Conservation (phyloP, 2,329 filamentous ascomycete genomes). For the Ceratocystis eucalypticola region DNA sequence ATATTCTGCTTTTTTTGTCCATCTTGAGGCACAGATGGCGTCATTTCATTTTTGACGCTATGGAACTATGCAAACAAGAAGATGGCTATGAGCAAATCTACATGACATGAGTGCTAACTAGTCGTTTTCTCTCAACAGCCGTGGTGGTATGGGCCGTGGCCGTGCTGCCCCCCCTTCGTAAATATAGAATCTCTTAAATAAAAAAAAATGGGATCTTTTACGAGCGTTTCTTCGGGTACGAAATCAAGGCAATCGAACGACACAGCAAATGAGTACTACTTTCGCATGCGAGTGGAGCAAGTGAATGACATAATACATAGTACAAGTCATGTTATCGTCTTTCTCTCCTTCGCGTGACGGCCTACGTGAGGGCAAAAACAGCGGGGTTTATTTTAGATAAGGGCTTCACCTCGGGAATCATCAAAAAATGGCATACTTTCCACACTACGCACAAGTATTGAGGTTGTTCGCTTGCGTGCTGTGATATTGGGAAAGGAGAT, state of each 20-base stretch:
- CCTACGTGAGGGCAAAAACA: constrained; percentile 30
- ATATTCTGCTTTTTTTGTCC: constrained; percentile 19
- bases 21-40: constrained; percentile 13
- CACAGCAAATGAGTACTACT: constrained; percentile 17
- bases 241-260: constrained; percentile 21
- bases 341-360: constrained; percentile 27
- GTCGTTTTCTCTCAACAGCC: constrained; percentile 35
- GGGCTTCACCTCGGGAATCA: constrained; percentile 37
- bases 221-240: constrained; percentile 32
- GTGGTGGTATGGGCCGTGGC: constrained; percentile 80
- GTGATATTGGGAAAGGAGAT: not conserved
- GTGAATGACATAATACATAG: constrained; percentile 26
- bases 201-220: constrained; percentile 24
- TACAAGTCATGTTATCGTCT: constrained; percentile 28
- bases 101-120: constrained; percentile 8
- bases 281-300: constrained; percentile 12
- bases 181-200: constrained; percentile 30
- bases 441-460: constrained; percentile 2
- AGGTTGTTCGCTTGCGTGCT: not conserved
- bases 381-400: constrained; percentile 30
- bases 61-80: not conserved
- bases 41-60: not conserved
- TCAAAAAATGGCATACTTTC: constrained; percentile 28
- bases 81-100: not conserved
- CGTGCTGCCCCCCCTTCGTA: constrained; percentile 62